Base-by-base conservation (phyloP, 768 basidiomycete species). In the Imleria badia region DNA sequence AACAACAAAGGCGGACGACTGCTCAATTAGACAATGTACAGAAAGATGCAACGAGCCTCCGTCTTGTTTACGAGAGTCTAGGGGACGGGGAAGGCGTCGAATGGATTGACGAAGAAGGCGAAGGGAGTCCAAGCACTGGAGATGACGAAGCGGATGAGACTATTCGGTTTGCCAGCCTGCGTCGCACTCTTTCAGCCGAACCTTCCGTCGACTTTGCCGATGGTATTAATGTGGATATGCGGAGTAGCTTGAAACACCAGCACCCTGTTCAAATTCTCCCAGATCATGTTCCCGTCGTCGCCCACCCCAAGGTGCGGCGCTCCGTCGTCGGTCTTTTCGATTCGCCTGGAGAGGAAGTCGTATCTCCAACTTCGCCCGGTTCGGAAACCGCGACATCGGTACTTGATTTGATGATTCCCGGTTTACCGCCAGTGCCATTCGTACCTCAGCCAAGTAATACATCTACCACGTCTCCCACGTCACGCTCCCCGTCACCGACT, bases 1-100 rank as follows among this genome's bases (percentile, higher is more conserved):
- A 78, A 52, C 83, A 87, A 57, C 90, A 92, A 65, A 69, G 68
- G 2, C 78, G 81, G 60, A 90, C 89, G 0, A 71, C 78, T 6
- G 73, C 73, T 36, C 83, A 85, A 54, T 74, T 91, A 26, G 79
- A 80, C n/a, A 79, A 80, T 5, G 87, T 89, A 11, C 87, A 89
- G 60, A 78, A 81, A 54, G 88, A 91, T 60, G 85, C 85, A 3
- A 81, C 87, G 44, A 81, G 79, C 50, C 89, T 93, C 57, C 78
- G 78, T 43, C 81, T 80, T 51, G 79, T 83, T 7, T 92, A 91
- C 58, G 88, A 89, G 56, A 83, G 75, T 51, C 76, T 91, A 35
- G 78, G 78, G 22, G 83, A 84, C 42, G 78, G 76, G 13, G 77
- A 78, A 47, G 74, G 77, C 33, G 70, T 63, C 17, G 65, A 72